Evolutionary conservation across 2,329 filamentous ascomycete species (phyloP).

Genomic region (Aureobasidium vineae): DNA sequence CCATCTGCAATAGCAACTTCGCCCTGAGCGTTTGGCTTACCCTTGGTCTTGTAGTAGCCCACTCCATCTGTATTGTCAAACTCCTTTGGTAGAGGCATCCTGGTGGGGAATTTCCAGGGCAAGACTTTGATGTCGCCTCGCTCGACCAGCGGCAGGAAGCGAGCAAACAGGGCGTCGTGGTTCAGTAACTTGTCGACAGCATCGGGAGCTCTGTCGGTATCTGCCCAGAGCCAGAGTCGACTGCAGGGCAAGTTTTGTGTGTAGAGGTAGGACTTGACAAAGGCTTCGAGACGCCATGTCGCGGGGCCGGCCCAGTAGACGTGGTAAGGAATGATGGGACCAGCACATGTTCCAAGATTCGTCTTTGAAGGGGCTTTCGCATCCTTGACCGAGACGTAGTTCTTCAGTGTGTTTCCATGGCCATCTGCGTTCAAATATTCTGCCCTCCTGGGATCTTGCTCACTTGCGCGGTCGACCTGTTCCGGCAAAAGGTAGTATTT

Average conservation of each 20-base stretch:
- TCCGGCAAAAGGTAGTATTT: conserved; percentile 53
- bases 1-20: conserved; percentile 51
- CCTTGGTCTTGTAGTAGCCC: conserved; percentile 51
- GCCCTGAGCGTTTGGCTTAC: conserved; percentile 45
- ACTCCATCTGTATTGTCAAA: conserved; percentile 51
- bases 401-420: conserved; percentile 41
- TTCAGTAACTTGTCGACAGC: conserved; percentile 54
- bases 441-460: conserved; percentile 44
- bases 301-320: conserved; percentile 58
- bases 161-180: conserved; percentile 53
- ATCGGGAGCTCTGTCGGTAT: conserved; percentile 52
- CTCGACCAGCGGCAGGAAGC: conserved; percentile 55
- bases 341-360: conserved; percentile 52
- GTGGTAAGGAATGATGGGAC: conserved; percentile 57
- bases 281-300: conserved; percentile 57
- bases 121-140: conserved; percentile 54
- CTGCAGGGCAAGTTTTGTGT: conserved; percentile 58
- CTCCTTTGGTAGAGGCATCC: conserved; percentile 53
- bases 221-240: conserved; percentile 55
- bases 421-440: conserved; percentile 47
- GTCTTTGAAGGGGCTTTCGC: conserved; percentile 42
- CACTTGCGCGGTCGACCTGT: conserved; percentile 42
- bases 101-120: conserved; percentile 54
- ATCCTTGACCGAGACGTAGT: conserved; percentile 41
- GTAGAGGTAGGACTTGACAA: conserved; percentile 57